Evolutionary conservation across 1,284 basidiomycete genomes (phyloP).

Genomic region (Irpex sp.): DNA sequence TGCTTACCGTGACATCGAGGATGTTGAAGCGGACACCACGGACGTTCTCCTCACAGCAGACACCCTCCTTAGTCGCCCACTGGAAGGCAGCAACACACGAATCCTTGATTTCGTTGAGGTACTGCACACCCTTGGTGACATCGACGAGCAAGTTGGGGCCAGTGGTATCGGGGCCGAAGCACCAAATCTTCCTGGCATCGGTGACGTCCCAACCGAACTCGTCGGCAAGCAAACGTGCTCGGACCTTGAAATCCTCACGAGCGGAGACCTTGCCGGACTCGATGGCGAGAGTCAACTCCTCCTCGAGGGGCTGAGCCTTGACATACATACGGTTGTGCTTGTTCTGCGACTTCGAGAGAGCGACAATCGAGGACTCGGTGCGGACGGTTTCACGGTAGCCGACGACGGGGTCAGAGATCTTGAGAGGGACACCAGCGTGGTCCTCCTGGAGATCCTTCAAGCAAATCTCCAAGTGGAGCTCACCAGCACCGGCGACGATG

Average conservation of each 20-base stretch:
- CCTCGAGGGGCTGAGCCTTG: constrained; percentile 90
- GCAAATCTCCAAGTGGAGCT: constrained; percentile 99
- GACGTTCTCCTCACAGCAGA: constrained; percentile 96
- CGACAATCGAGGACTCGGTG: constrained; percentile 93
- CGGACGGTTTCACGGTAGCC: constrained; percentile 98
- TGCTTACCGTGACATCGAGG: constrained; percentile 87
- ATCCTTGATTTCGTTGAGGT: constrained; percentile 99
- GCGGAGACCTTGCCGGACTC: constrained; percentile 84
- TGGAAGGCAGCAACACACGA: constrained; percentile 99
- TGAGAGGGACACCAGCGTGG: constrained; percentile 98
- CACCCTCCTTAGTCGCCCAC: constrained; percentile 99
- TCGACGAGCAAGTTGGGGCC: constrained; percentile 98
- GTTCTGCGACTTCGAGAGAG: constrained; percentile 99
- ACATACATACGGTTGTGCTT: constrained; percentile 99
- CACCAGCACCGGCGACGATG: constrained; percentile 99
- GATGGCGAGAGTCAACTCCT: constrained; percentile 93
- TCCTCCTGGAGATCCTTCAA: constrained; percentile 99
- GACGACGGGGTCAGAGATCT: constrained; percentile 98
- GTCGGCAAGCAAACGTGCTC: constrained; percentile 95
- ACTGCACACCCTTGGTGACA: constrained; percentile 98
- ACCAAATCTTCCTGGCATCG: constrained; percentile 99
- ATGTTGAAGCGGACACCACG: constrained; percentile 97
- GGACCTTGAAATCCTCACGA: constrained; percentile 97
- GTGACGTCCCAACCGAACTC: constrained; percentile 99
- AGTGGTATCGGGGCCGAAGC: constrained; percentile 98